Evolutionary conservation across 805 yeast genomes (phyloP), one percentile per base, ranked within the genome.

Genomic region (Kazachstania martiniae): DNA sequence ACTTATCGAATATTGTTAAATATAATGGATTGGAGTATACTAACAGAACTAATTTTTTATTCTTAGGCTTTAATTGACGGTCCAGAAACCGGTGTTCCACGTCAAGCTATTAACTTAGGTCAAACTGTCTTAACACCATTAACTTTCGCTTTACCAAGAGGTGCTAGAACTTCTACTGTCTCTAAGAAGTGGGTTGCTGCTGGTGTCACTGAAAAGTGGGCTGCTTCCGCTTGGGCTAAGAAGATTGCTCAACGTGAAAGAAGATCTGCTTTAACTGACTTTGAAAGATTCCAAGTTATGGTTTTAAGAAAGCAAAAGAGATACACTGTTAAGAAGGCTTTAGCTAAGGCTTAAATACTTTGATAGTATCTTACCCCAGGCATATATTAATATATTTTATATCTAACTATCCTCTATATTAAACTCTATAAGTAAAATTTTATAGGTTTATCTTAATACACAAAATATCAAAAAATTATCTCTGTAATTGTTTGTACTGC

Each of bases 261-360:
- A 68, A 83, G 98, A 77, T 68, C 91, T 58, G 71, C 77, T 62
- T 79, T 91, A 66, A 63, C 89, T 54, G 98, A 89, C 70, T 89
- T 89, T 59, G 95, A 91, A 76, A 86, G 98, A 79, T 89, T 91
- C 95, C 95, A 89, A 77, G 97, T 89, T 56, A 63, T 82, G 66
- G 93, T 85, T 57, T 77, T 85, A 66, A 89, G 82, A 82, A 91
- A 87, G 78, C 96, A 91, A 77, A 85, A 84, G 72, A 81, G 86
- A 72, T 79, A 67, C 65, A 84, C 85, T 69, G 87, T 85, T 61
- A 84, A 80, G 74, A 86, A 84, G 76, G 93, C 94, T 67, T 77
- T 82, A 61, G 94, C 94, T 62, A 85, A 86, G 81, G 95, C 94
- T 68, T 80, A 78, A 71, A 54, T 58, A 32, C 31, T 13, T 18